Percentiles rank a stretch among this genome's conserved stretches.
Conservation (phyloP, 2,329 filamentous ascomycete species). For the Lizonia empirigonia region DNA sequence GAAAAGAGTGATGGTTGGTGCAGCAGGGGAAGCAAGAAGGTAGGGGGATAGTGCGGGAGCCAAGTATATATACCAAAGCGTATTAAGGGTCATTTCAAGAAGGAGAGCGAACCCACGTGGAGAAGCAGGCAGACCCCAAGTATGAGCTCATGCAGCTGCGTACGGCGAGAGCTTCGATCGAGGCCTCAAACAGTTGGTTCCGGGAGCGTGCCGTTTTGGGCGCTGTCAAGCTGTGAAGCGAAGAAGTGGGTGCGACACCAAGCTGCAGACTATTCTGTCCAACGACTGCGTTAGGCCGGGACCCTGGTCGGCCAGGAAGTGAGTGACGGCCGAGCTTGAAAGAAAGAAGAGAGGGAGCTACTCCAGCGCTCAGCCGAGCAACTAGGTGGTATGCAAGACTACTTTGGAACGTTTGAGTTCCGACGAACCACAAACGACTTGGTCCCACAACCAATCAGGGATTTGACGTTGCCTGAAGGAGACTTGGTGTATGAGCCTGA, state of each 20-base stretch:
- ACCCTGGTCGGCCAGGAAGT: slow-evolving; percentile 36
- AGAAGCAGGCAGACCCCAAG: slow-evolving; percentile 43
- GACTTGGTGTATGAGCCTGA: slow-evolving; percentile 31
- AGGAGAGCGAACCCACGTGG: slow-evolving; percentile 45
- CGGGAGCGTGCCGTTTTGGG: slow-evolving; percentile 48
- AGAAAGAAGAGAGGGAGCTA: slow-evolving; percentile 25
- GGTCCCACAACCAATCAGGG: slow-evolving; percentile 24
- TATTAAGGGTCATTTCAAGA: slow-evolving; percentile 37
- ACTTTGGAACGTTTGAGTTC: slow-evolving; percentile 35
- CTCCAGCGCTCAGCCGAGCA: slow-evolving; percentile 39
- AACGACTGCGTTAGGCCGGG: slow-evolving; percentile 35
- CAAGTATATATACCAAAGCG: slow-evolving; percentile 38
- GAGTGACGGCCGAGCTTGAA: slow-evolving; percentile 36
- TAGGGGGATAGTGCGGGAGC: slow-evolving; percentile 29
- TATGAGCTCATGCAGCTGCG: slow-evolving; percentile 43
- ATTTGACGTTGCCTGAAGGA: slow-evolving; percentile 22
- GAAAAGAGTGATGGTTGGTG: slow-evolving; percentile 10
- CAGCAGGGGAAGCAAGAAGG: slow-evolving; percentile 19
- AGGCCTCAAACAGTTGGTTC: slow-evolving; percentile 49
- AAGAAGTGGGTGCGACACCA: slow-evolving; percentile 44
- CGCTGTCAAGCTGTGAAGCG: slow-evolving; percentile 48
- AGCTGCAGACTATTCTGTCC: slow-evolving; percentile 38
- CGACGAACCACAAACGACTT: slow-evolving; percentile 17
- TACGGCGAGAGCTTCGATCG: slow-evolving; percentile 43
- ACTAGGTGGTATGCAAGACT: slow-evolving; percentile 33